Conservation (phyloP, 495 filamentous ascomycete species). For the Parachaetomium inaequale region DNA sequence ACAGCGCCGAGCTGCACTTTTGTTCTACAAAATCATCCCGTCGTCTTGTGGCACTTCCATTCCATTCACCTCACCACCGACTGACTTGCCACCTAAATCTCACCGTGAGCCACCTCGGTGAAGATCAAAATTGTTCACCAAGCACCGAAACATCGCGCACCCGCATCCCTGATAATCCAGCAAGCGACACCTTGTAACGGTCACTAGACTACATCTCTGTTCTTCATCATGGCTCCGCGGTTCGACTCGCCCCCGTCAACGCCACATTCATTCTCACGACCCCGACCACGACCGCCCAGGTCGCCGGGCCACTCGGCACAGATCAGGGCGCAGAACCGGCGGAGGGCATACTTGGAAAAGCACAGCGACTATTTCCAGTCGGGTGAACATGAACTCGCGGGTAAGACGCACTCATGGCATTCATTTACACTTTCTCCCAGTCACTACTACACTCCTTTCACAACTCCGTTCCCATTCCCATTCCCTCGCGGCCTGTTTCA, state of each 20-base stretch:
- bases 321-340: conserved; percentile 42
- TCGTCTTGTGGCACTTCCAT: too few species aligned
- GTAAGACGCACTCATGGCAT: conserved; percentile 24
- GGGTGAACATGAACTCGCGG: conserved; percentile 44
- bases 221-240: conserved; percentile 17
- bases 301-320: conserved; percentile 33
- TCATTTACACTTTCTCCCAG: conserved; percentile 1
- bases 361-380: conserved; percentile 41
- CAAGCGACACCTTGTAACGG: neutral
- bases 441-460: too few species aligned
- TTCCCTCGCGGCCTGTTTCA: too few species aligned
- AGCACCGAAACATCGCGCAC: neutral
- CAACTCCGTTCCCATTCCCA: too few species aligned
- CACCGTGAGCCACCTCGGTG: neutral
- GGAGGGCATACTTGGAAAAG: conserved; percentile 42
- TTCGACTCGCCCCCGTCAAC: conserved; percentile 24
- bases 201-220: neutral
- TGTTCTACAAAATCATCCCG: neutral
- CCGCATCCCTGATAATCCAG: neutral
- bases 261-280: conserved; percentile 24
- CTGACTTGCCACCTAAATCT: neutral
- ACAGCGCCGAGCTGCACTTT: neutral
- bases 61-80: too few species aligned
- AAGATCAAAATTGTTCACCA: neutral
- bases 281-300: conserved; percentile 38